Percentiles rank a stretch among this genome's conserved stretches.
These are phyloP conservation scores for Paragyromitra xinjiangensis DNA, from an alignment of 495 filamentous ascomycete species.

Conservation along the genomic window DNA sequence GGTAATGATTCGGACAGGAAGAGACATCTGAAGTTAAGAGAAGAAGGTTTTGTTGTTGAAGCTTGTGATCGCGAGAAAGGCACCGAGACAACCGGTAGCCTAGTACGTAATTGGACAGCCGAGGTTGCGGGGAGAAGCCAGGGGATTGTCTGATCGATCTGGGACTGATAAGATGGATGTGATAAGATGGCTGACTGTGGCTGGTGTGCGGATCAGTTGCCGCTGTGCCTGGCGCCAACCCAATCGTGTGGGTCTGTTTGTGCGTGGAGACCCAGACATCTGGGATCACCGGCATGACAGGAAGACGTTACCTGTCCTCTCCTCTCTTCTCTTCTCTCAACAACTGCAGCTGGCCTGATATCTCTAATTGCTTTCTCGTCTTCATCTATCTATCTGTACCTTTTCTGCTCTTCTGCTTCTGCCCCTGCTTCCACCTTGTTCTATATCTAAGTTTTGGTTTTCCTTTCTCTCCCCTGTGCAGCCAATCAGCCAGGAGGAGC, in stretches of 20 bases:
- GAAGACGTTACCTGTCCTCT: conserved; percentile 43
- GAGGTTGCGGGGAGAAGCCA: conserved; percentile 31
- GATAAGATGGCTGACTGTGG: not conserved
- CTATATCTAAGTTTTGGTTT: conserved; percentile 17
- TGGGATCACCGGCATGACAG: not conserved
- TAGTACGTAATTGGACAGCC: conserved; percentile 21
- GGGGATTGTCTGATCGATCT: not conserved
- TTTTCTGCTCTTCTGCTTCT: conserved; percentile 22
- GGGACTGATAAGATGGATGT: not conserved
- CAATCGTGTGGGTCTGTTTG: not conserved
- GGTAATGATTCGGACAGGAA: not conserved
- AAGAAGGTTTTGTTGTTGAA: conserved; percentile 3
- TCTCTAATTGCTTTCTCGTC: conserved; percentile 15
- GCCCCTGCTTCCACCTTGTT: not conserved
- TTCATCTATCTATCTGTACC: conserved; percentile 8
- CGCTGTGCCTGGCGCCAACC: conserved; percentile 6
- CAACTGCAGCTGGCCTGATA: conserved; percentile 45
- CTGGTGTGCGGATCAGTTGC: conserved; percentile 17
- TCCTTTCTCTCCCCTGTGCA: conserved; percentile 18
- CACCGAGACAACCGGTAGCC: conserved; percentile 36
- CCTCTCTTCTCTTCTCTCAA: not conserved
- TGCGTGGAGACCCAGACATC: not conserved
- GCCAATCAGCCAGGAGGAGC: not conserved
- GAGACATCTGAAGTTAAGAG: conserved; percentile 1
- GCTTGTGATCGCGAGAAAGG: conserved; percentile 39